phyloP scores from a whole-genome alignment of 768 basidiomycete species.

The Tulasnella calospora region DNA sequence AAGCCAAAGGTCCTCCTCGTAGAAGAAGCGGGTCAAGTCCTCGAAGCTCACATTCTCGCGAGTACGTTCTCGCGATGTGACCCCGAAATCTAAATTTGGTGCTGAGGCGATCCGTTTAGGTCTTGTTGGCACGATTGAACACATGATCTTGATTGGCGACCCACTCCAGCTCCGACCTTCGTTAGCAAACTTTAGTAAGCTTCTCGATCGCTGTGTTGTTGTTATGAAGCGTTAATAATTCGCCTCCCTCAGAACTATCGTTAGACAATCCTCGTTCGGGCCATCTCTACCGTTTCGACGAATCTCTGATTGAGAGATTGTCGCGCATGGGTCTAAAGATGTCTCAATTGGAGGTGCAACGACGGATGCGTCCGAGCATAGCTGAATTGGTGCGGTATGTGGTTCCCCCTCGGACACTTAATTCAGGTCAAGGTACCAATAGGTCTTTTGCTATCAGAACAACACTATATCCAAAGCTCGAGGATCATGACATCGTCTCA shows the following conservation, averaged over 20 bases:
- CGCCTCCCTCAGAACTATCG: conserved; percentile 57
- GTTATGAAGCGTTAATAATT: conserved; percentile 49
- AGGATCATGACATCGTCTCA: conserved; percentile 52
- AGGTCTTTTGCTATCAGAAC: conserved; percentile 36
- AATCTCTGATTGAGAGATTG: conserved; percentile 72
- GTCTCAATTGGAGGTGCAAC: conserved; percentile 66
- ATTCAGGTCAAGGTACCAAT: conserved; percentile 32
- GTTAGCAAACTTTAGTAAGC: conserved; percentile 38
- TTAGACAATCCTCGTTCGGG: conserved; percentile 58
- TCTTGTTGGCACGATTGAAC: conserved; percentile 52
- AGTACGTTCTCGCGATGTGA: background rate
- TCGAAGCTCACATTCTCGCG: conserved; percentile 68
- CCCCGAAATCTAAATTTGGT: background rate
- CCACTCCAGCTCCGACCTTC: conserved; percentile 58
- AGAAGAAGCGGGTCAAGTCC: conserved; percentile 77
- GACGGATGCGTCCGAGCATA: conserved; percentile 69
- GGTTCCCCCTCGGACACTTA: conserved; percentile 47
- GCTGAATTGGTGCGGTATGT: conserved; percentile 54
- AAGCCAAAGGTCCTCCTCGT: conserved; percentile 60
- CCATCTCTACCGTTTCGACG: conserved; percentile 60
- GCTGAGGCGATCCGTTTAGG: background rate
- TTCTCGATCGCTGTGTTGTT: conserved; percentile 37
- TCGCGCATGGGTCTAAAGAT: conserved; percentile 52
- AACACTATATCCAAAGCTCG: conserved; percentile 56
- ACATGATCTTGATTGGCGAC: conserved; percentile 74